Base-by-base conservation (phyloP, 2,329 filamentous ascomycete species). In the Talaromyces sp. region DNA sequence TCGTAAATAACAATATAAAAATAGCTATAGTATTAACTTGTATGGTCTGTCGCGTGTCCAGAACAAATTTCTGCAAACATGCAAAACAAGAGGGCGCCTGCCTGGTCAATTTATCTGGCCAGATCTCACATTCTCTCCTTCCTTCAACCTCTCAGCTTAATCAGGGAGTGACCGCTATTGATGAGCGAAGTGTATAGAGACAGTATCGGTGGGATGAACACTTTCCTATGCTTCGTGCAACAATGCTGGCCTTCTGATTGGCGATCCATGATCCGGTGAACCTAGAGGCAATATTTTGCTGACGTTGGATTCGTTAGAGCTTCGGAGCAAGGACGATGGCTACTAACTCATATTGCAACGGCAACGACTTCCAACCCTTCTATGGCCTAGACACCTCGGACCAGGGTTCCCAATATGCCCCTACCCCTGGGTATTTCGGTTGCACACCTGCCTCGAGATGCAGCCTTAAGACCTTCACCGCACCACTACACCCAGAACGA, bases 341-440 rank as follows among this genome's bases (percentile, higher is more conserved):
- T 46, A 29, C 27, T 46, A 33, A 46, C 14, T 35, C 29, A 29
- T 46, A 22, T 46, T 11, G 6, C 8, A 22, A 46, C 22, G 29
- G 22, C 19, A 10, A 4, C 35, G 30, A 33, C 24, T 35, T 46
- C 22, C 29, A 22, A 17, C 29, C 43, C n/a, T n/a, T n/a, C 3
- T 17, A 44, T 30, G 41, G 32, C 5, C 41, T 44, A 41, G 20
- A 36, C 14, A 3, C 17, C 22, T 2, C 9, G 11, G 45, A 47
- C 14, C 32, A 47, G 16, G 45, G 39, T 16, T 47, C 45, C 20
- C 33, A 47, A 47, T 47, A 47, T 20, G 45, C 45, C 45, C 44
- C 44, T 9, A 39, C 44, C 13, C 86, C 86, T 62, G 83, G 44
- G 37, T 47, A 47, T 13, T 37, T 13, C 22, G 35, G 35, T 30